Conservation (phyloP, 164 flowering plant genomes). For the grape (Vitis vinifera) region ASM3070453v1 NC_081823.1:5469001-5469500, state of each 20-base stretch:
- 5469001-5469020: neutral
- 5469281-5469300: neutral
- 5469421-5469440: rapidly evolving
- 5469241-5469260: neutral
- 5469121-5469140: slow-evolving; percentile 3
- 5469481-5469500: too few species aligned
- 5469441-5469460: too few species aligned
- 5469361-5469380: too few species aligned
- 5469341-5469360: neutral
- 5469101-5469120: slow-evolving; percentile 4
- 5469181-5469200: slow-evolving; percentile 2
- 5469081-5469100: neutral
- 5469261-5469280: neutral
- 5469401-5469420: too few species aligned
- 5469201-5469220: slow-evolving; percentile 2
- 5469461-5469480: too few species aligned
- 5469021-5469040: slow-evolving; percentile 6
- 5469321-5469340: slow-evolving; percentile 8
- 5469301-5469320: slow-evolving; percentile 6
- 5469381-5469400: neutral
- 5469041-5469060: neutral
- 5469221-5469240: slow-evolving; percentile 5
- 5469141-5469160: slow-evolving; percentile 15
- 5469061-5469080: slow-evolving; percentile 11
- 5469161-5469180: neutral